Conservation (phyloP, 2,329 filamentous ascomycete genomes). For the Colletotrichum tabaci region DNA sequence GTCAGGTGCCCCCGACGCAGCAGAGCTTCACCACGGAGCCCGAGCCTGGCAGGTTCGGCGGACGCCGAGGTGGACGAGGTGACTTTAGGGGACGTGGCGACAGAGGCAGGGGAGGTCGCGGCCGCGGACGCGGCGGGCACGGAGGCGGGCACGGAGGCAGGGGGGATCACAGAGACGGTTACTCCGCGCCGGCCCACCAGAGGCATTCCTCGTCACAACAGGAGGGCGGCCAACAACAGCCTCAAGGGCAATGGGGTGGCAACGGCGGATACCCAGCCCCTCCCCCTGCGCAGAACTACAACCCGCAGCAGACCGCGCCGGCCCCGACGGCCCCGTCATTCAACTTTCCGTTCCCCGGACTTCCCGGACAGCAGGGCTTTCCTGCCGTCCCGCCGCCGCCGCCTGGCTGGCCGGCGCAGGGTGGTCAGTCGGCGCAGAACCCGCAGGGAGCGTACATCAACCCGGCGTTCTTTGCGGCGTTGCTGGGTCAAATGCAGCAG, state of each 20-base stretch:
- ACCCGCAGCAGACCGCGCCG: constrained; percentile 45
- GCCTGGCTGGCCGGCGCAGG: constrained; percentile 53
- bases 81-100: constrained; percentile 63
- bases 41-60: constrained; percentile 47
- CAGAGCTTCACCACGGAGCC: constrained; percentile 61
- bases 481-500: constrained; percentile 62
- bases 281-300: constrained; percentile 46
- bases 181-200: constrained; percentile 57
- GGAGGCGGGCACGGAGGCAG: constrained; percentile 56
- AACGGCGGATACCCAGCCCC: constrained; percentile 42
- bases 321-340: constrained; percentile 52
- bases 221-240: constrained; percentile 44
- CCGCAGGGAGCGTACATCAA: constrained; percentile 67
- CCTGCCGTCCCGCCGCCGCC: constrained; percentile 60
- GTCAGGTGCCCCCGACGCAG: constrained; percentile 62
- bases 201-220: constrained; percentile 25
- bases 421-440: constrained; percentile 52
- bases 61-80: constrained; percentile 59
- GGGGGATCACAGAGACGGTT: constrained; percentile 56
- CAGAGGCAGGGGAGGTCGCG: constrained; percentile 55
- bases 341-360: constrained; percentile 61
- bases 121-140: constrained; percentile 53
- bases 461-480: constrained; percentile 69
- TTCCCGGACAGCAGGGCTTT: constrained; percentile 55
- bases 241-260: constrained; percentile 53